A percentile compares a stretch with the other conserved stretches of the same genome.
Evolutionary conservation across 805 yeast species (phyloP).

Genomic region (Kuraishia molischiana): DNA sequence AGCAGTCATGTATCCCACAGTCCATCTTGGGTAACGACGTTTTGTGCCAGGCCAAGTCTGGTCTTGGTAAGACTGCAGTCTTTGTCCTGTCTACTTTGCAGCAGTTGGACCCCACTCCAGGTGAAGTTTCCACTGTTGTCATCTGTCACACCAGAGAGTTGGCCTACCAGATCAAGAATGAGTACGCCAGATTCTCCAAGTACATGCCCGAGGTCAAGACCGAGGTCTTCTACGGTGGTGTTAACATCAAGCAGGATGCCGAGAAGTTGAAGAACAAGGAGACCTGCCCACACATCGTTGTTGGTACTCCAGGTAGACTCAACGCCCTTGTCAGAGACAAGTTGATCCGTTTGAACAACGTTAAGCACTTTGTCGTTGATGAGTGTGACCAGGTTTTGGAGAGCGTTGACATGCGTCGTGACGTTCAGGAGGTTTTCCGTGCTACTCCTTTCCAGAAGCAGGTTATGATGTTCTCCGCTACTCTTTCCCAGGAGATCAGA

Average conservation of each 20-base stretch:
- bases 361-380: constrained; percentile 91
- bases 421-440: constrained; percentile 95
- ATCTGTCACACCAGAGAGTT: constrained; percentile 98
- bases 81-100: constrained; percentile 93
- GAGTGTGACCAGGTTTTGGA: constrained; percentile 98
- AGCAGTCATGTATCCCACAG: constrained; percentile 97
- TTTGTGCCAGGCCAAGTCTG: constrained; percentile 97
- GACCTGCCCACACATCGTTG: constrained; percentile 92
- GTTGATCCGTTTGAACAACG: constrained; percentile 73
- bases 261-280: constrained; percentile 87
- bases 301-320: constrained; percentile 97
- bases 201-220: constrained; percentile 97
- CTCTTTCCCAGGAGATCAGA: constrained; percentile 87
- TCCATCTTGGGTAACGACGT: constrained; percentile 97
- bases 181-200: constrained; percentile 94
- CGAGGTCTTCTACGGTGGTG: constrained; percentile 96
- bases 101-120: constrained; percentile 95
- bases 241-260: constrained; percentile 73
- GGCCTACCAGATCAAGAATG: constrained; percentile 97
- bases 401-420: constrained; percentile 79
- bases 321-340: constrained; percentile 91
- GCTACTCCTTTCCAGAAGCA: constrained; percentile 97
- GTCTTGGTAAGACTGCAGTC: constrained; percentile 98
- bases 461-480: constrained; percentile 99
- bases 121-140: constrained; percentile 90